Conservation (phyloP, 208 protist species). For the Angomonas deanei region DNA sequence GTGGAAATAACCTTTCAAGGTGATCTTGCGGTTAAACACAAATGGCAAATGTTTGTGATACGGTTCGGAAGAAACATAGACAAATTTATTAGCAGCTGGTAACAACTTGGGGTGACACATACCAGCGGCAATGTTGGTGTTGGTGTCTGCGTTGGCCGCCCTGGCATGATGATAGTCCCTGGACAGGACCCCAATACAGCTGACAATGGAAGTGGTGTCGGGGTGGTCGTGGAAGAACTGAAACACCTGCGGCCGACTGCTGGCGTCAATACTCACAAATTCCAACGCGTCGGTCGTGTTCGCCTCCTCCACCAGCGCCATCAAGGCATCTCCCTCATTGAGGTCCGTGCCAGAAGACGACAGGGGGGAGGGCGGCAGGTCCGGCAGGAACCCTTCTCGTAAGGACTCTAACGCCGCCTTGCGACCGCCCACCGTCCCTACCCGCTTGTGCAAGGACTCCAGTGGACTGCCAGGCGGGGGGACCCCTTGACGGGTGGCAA, state of each 20-base stretch:
- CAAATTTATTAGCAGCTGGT: slow-evolving; percentile 35
- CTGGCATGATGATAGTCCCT: slow-evolving; percentile 62
- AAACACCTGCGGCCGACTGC: slow-evolving; percentile 54
- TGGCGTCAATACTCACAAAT: slow-evolving; percentile 73
- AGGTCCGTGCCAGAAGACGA: neutral
- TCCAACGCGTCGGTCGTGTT: slow-evolving; percentile 29
- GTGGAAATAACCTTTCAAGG: slow-evolving; percentile 80
- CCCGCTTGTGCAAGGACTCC: slow-evolving; percentile 26
- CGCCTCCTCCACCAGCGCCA: slow-evolving; percentile 12
- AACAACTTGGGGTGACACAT: slow-evolving; percentile 43
- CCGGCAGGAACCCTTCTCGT: neutral
- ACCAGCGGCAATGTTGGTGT: slow-evolving; percentile 73
- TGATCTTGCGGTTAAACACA: slow-evolving; percentile 25
- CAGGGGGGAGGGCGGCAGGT: neutral
- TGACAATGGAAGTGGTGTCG: slow-evolving; percentile 67
- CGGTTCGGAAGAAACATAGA: slow-evolving; percentile 75
- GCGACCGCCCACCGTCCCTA: slow-evolving; percentile 30
- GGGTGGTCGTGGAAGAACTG: slow-evolving; percentile 71
- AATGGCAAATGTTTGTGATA: slow-evolving; percentile 29
- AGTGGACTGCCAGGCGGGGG: slow-evolving; percentile 36
- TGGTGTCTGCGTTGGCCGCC: slow-evolving; percentile 63
- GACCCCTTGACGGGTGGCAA: slow-evolving; percentile 52
- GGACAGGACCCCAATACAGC: slow-evolving; percentile 59
- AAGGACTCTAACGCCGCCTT: slow-evolving; percentile 27
- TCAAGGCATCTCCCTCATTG: slow-evolving; percentile 15